Evolutionary conservation across 257 asterid species (phyloP), one percentile per base, ranked within the genome.

Genomic region (Cynanchum wilfordii): DNA sequence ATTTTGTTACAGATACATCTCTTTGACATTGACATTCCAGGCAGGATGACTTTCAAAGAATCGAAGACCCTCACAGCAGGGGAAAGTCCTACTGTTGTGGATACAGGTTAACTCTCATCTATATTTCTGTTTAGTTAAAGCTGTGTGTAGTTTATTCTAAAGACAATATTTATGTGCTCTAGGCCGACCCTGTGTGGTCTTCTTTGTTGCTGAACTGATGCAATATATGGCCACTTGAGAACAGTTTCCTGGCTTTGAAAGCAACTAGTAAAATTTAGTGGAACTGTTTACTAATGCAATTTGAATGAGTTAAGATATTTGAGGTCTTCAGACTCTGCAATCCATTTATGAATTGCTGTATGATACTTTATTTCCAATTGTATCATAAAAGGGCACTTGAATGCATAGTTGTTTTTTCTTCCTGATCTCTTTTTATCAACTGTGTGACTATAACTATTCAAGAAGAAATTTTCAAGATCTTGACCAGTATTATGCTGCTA

Each of bases 11-110:
- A 89, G 97, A 86, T 89, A 77, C 96, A 91, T 85, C 93, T 91
- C 59, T 91, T 91, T 72, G 96, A 91, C 77, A 89, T 91, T 76
- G 95, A 91, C 76, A 91, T 91, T 78, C 97, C 96, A 29, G 97
- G 96, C 36, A 73, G 83, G 82, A 89, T 89, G 87, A 88, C 90
- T 70, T 91, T 89, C 81, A 82, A 84, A 77, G 97, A 91, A 82
- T 91, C 96, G 60, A 68, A 77, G 81, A 91, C 95, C 76, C 95
- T 89, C 72, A 89, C 96, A 64, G 96, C 97, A 38, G 97, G 96
- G 85, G 91, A 81, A 80, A 88, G 80, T 73, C 97, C 96, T 67
- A 89, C 97, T 59, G 76, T 89, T 54, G 96, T 89, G 42, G 97
- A 91, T 77, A 91, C 97, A 82, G 95, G 97, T 91, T 72, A 16